These are phyloP conservation scores for Solanum lignicaule DNA, from an alignment of 257 asterid genomes.

Conservation along the genomic window DNA sequence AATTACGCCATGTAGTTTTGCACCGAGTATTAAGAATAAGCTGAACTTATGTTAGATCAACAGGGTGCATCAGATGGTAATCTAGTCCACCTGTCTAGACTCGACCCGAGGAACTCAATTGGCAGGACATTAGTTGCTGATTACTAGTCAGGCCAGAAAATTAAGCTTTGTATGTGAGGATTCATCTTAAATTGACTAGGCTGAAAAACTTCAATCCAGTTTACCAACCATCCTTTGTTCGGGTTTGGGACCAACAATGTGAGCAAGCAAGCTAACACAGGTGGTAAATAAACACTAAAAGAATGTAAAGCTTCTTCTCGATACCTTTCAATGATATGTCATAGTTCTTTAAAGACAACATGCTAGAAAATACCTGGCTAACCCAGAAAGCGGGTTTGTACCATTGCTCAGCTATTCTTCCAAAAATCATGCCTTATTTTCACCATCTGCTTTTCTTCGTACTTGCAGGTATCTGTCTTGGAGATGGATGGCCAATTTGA, in stretches of 20 bases:
- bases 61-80: neutral
- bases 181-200: neutral
- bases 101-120: neutral
- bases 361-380: neutral
- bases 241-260: neutral
- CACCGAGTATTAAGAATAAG: neutral
- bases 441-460: neutral
- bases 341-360: neutral
- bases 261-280: neutral
- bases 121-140: neutral
- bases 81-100: neutral
- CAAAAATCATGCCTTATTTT: neutral
- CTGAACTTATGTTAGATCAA: neutral
- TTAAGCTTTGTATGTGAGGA: neutral
- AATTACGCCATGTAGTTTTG: neutral
- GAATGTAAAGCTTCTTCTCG: neutral
- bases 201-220: neutral
- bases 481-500: conserved; percentile 99
- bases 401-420: neutral
- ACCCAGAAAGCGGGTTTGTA: neutral
- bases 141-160: neutral
- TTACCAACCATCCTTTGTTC: neutral
- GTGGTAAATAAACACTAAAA: neutral
- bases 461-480: conserved; percentile 66
- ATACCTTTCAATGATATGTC: neutral